Base-by-base conservation (phyloP, 352 stramenopile genomes). In the Blastocystis sp. region DNA sequence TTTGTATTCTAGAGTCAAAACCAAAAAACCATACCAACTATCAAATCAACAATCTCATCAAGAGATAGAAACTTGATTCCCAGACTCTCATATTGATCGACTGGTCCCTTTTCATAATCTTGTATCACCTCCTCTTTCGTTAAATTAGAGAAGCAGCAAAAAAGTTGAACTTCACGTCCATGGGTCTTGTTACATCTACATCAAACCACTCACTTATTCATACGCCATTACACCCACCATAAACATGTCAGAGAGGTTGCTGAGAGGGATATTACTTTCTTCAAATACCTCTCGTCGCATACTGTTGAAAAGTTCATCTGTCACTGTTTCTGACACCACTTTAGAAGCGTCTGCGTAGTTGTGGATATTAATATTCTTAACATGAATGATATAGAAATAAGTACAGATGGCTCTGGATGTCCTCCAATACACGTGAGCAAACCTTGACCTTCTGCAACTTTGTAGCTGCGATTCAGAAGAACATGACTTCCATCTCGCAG, bases 381-480 rank as follows among this genome's bases (percentile, higher is more conserved):
- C 2, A n/a, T 76, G 11, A 84, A 42, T 2, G 13, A 19, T 48
- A 84, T 13, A 33, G 9, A 44, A 59, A 44, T n/a, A 60, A 33
- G 22, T 24, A 84, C 73, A 68, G 73, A 69, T 9, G 73, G 73
- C 35, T 84, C 73, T 19, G 73, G 54, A 84, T 84, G 73, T 27
- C 73, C 73, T 3, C 73, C 73, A 1, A 84, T 57, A 68, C 48
- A 66, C 0, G 51, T 53, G 7, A 84, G 35, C 53, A 42, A 42
- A n/a, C 73, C 73, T 51, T 84, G 15, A 19, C 53, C 30, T 54
- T 84, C 73, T 5, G 73, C 53, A 3, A 84, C 73, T n/a, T 66
- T 53, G 73, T 84, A 66, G 73, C 73, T 84, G n/a, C 73, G 73
- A 35, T 84, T 84, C 51, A 84, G 11, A 19, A 84, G 44, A 51